Conservation (phyloP, 208 protist genomes). For the Novymonas esmeraldas region DNA sequence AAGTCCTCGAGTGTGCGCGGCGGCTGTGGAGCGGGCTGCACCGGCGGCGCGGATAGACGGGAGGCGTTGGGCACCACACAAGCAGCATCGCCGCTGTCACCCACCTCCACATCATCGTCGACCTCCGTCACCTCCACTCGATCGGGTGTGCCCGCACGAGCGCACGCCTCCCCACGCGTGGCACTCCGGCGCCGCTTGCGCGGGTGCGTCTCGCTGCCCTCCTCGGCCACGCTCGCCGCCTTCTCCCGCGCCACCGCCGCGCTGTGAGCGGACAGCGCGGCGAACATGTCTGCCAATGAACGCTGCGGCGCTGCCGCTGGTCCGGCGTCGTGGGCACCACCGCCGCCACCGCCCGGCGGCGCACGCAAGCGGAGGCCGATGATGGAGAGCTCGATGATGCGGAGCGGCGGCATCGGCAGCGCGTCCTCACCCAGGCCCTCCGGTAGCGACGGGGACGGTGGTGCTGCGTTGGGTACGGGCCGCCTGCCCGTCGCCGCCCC, state of each 20-base stretch:
- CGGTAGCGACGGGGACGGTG: constrained; percentile 1
- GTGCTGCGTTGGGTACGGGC: too few species aligned
- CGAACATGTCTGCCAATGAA: constrained; percentile 26
- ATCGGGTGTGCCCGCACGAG: not conserved
- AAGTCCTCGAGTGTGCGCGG: not conserved
- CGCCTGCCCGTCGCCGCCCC: not conserved
- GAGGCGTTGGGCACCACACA: too few species aligned
- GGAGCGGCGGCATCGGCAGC: constrained; percentile 31
- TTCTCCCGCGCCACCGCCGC: not conserved
- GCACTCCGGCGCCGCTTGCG: constrained; percentile 3
- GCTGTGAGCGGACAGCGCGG: constrained; percentile 8
- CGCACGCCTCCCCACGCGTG: not conserved
- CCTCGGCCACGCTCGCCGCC: too few species aligned
- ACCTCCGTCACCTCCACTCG: not conserved
- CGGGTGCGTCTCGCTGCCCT: not conserved
- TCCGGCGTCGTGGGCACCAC: not conserved
- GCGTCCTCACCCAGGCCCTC: not conserved
- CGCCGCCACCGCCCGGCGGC: not conserved
- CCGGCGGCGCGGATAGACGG: not conserved
- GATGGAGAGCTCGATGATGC: constrained; percentile 23
- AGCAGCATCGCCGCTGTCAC: not conserved
- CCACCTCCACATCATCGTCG: not conserved
- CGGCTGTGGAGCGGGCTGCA: not conserved
- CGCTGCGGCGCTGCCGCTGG: constrained; percentile 2
- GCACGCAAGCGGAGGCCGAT: constrained; percentile 14